Conservation (phyloP, 1,139 yeast genomes). For the Wickerhamiella pararugosa region DNA sequence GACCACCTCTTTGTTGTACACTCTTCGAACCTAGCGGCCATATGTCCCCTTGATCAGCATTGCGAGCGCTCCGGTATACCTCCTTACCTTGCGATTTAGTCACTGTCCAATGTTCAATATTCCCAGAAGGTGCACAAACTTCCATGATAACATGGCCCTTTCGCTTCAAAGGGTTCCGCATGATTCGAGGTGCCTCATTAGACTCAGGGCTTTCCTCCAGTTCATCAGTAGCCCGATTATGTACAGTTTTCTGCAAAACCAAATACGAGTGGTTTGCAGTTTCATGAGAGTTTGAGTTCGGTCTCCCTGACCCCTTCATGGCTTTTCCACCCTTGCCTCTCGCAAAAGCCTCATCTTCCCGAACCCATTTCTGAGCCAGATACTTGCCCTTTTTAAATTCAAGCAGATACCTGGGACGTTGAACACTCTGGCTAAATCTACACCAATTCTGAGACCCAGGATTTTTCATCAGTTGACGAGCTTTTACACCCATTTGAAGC, state of each 20-base stretch:
- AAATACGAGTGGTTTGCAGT: slow-evolving; percentile 63
- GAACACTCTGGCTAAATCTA: slow-evolving; percentile 55
- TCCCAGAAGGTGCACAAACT: slow-evolving; percentile 67
- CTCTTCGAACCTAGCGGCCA: slow-evolving; percentile 78
- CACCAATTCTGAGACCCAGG: slow-evolving; percentile 36
- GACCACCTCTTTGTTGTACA: slow-evolving; percentile 21
- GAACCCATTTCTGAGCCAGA: slow-evolving; percentile 61
- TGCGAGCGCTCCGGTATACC: slow-evolving; percentile 80
- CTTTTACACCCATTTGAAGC: slow-evolving; percentile 52
- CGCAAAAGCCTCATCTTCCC: slow-evolving; percentile 34
- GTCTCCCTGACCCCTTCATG: slow-evolving; percentile 54
- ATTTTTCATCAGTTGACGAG: slow-evolving; percentile 32
- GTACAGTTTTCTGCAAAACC: slow-evolving; percentile 44
- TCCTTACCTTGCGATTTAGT: slow-evolving; percentile 67
- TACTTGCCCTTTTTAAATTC: slow-evolving; percentile 74
- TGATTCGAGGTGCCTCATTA: slow-evolving; percentile 38
- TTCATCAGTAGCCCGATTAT: slow-evolving; percentile 1
- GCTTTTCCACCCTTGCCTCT: slow-evolving; percentile 27
- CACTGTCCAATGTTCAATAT: slow-evolving; percentile 72
- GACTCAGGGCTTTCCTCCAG: slow-evolving; percentile 10
- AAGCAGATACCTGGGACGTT: slow-evolving; percentile 60
- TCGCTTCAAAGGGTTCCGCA: slow-evolving; percentile 57
- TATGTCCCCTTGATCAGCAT: slow-evolving; percentile 68
- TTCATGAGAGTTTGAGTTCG: slow-evolving; percentile 58
- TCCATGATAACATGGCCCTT: slow-evolving; percentile 74